phyloP scores from a whole-genome alignment of 345 rosid genomes.

The Boechera retrofracta region DNA sequence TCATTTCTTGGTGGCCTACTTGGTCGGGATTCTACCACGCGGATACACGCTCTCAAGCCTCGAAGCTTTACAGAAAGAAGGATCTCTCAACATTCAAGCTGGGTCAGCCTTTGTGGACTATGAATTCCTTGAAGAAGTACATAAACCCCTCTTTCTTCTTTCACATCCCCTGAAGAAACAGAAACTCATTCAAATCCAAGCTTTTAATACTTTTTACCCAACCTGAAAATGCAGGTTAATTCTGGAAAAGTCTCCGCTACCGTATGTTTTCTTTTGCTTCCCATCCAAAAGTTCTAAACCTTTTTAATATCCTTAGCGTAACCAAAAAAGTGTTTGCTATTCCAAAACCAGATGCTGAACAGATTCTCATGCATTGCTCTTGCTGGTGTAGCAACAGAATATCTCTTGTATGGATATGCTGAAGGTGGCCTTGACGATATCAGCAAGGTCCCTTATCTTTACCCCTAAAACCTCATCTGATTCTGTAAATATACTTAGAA shows the following conservation, averaged over 20 bases:
- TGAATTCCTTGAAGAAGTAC: conserved; percentile 89
- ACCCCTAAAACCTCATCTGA: neutral
- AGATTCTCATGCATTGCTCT: conserved; percentile 90
- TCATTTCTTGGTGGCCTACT: conserved; percentile 91
- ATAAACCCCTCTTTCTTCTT: conserved; percentile 23
- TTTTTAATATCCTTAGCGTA: neutral
- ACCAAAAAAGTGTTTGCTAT: conserved; percentile 1
- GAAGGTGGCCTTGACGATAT: conserved; percentile 92
- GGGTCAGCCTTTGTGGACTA: conserved; percentile 90
- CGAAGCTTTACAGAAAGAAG: conserved; percentile 85
- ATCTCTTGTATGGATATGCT: conserved; percentile 72
- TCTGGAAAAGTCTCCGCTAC: conserved; percentile 75
- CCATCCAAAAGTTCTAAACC: neutral
- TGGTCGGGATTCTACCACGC: conserved; percentile 81
- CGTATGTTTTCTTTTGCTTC: conserved; percentile 52
- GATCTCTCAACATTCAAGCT: conserved; percentile 92
- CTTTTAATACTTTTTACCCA: conserved; percentile 30
- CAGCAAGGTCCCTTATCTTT: conserved; percentile 60
- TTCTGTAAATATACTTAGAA: neutral
- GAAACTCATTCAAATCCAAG: conserved; percentile 28
- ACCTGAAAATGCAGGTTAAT: conserved; percentile 58
- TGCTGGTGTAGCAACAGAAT: conserved; percentile 87
- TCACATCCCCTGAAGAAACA: neutral
- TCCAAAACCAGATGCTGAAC: conserved; percentile 66
- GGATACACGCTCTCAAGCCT: conserved; percentile 77